Percentiles rank a stretch among this genome's conserved stretches.
Evolutionary conservation across 441 rosid species (phyloP).

Genomic region (Melastoma candidum): DNA sequence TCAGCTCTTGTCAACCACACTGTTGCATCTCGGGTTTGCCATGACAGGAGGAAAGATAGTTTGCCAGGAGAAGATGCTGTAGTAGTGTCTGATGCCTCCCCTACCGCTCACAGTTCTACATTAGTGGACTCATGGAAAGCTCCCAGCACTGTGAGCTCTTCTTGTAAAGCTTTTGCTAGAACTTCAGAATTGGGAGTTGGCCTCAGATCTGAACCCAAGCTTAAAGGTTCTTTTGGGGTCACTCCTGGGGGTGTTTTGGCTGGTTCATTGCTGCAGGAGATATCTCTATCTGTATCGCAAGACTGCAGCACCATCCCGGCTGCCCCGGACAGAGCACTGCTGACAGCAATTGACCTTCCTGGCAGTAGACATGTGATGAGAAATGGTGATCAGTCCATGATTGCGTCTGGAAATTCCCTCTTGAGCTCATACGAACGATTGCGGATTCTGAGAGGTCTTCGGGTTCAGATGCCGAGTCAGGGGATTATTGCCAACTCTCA

Average conservation of each 20-base stretch:
- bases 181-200: constrained; percentile 29
- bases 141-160: constrained; percentile 21
- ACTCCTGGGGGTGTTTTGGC: constrained; percentile 26
- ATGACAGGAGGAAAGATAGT: too few species aligned
- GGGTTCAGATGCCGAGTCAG: constrained; percentile 32
- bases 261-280: constrained; percentile 21
- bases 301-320: constrained; percentile 24
- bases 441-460: constrained; percentile 38
- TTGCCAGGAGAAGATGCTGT: too few species aligned
- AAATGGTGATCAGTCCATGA: constrained; percentile 24
- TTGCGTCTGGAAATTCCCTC: constrained; percentile 23
- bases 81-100: constrained; percentile 1
- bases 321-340: constrained; percentile 29
- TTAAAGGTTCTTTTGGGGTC: constrained; percentile 28
- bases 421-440: constrained; percentile 22
- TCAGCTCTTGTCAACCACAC: too few species aligned
- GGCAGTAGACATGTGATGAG: constrained; percentile 19
- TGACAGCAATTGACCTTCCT: constrained; percentile 19
- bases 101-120: constrained; percentile 19
- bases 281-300: constrained; percentile 18
- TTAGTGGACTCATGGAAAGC: constrained; percentile 19
- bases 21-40: too few species aligned
- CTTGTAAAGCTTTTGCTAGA: constrained; percentile 20
- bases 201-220: constrained; percentile 23
- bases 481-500: constrained; percentile 31